A percentile compares a stretch with the other conserved stretches of the same genome.
Conservation (phyloP, 2,329 filamentous ascomycete genomes). For the Didymella keratinophila region DNA sequence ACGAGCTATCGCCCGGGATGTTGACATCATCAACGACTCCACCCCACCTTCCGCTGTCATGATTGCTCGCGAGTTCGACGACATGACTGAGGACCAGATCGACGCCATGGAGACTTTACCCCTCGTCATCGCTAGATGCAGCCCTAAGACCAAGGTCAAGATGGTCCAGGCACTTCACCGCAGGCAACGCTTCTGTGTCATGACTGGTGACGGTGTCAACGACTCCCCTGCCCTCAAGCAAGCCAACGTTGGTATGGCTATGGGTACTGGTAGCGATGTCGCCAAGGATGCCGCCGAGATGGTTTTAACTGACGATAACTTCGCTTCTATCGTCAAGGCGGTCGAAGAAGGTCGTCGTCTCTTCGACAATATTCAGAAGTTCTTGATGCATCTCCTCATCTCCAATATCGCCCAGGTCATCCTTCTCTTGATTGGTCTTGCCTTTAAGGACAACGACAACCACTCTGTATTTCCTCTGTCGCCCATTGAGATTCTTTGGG, state of each 20-base stretch:
- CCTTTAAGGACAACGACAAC: constrained; percentile 55
- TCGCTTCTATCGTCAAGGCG: constrained; percentile 53
- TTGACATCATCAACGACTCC: constrained; percentile 52
- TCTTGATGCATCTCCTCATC: constrained; percentile 59
- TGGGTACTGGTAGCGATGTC: constrained; percentile 52
- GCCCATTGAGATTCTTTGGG: constrained; percentile 58
- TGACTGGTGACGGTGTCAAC: constrained; percentile 56
- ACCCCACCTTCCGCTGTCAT: constrained; percentile 48
- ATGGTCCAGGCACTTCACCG: constrained; percentile 56
- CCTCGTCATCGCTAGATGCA: constrained; percentile 57
- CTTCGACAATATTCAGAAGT: constrained; percentile 55
- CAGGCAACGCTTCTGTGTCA: constrained; percentile 50
- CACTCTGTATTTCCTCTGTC: constrained; percentile 57
- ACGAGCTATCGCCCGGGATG: constrained; percentile 56
- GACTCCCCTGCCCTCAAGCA: constrained; percentile 53
- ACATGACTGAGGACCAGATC: constrained; percentile 53
- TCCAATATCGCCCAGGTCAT: constrained; percentile 59
- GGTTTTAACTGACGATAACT: constrained; percentile 53
- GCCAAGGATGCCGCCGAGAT: constrained; percentile 53
- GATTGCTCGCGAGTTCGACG: constrained; percentile 56
- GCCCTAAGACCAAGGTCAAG: constrained; percentile 57
- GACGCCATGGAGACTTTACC: constrained; percentile 53
- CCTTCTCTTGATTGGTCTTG: constrained; percentile 56
- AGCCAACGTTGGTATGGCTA: constrained; percentile 54
- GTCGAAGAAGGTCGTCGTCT: constrained; percentile 52